These are phyloP conservation scores for Vitis labrusca DNA, from an alignment of 164 flowering plant species.

Conservation along the genomic window DNA sequence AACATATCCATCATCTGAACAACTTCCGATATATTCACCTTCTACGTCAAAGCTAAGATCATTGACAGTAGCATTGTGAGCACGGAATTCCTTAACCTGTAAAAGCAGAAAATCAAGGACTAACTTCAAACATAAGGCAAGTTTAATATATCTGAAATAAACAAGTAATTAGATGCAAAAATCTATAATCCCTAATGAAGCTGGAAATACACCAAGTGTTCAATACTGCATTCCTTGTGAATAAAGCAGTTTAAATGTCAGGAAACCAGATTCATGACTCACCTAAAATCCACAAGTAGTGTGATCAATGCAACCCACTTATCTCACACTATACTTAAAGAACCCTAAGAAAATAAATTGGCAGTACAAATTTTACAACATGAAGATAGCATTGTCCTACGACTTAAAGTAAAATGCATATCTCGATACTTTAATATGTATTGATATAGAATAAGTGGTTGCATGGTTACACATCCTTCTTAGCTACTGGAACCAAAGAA, in stretches of 20 bases:
- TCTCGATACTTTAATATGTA: not conserved
- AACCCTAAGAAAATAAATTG: not conserved
- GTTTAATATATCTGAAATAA: not conserved
- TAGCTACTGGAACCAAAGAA: no score
- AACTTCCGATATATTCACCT: constrained; percentile 94
- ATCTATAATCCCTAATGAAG: not conserved
- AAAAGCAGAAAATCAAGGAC: constrained; percentile 8
- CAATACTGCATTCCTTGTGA: no score
- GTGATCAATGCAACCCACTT: not conserved
- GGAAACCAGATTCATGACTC: not conserved
- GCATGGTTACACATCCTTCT: no score
- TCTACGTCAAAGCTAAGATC: constrained; percentile 93
- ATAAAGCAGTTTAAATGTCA: not conserved
- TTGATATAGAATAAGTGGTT: not conserved
- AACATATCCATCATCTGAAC: constrained; percentile 98
- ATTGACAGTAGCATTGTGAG: constrained; percentile 87
- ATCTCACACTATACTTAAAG: not conserved
- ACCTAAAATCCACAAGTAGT: not conserved
- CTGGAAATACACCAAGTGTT: not conserved
- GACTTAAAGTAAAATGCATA: not conserved
- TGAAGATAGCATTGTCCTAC: not conserved
- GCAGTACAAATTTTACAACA: not conserved
- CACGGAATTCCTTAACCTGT: constrained; percentile 83
- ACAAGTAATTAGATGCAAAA: not conserved
- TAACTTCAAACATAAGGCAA: not conserved